Percentiles rank a stretch among this genome's conserved stretches.
Evolutionary conservation across 495 filamentous ascomycete species (phyloP).

Genomic region (Xylaria palmicola): DNA sequence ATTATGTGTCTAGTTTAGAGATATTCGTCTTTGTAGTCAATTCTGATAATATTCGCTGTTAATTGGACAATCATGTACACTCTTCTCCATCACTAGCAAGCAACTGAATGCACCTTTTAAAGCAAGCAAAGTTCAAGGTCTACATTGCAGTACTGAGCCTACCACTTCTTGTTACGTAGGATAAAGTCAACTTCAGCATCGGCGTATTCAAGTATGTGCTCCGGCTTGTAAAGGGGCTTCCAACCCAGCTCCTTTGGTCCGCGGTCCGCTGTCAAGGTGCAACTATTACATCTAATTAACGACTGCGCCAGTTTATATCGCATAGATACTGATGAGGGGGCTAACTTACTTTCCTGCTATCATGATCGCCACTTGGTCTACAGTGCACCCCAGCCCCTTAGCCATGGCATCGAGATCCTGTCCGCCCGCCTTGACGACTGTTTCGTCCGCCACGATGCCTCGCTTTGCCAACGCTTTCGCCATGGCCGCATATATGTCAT

Average conservation of each 20-base stretch:
- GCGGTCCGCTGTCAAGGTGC: conserved; percentile 38
- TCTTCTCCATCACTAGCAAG: too few relatives aligned
- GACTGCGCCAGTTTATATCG: background rate
- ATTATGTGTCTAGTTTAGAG: too few relatives aligned
- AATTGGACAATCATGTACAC: too few relatives aligned
- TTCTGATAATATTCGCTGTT: too few relatives aligned
- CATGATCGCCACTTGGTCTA: conserved; percentile 34
- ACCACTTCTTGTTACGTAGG: conserved; percentile 20
- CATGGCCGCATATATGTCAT: conserved; percentile 46
- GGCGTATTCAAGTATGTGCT: conserved; percentile 42
- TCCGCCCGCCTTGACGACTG: conserved; percentile 34
- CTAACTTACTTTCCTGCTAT: conserved; percentile 43
- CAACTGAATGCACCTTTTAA: too few relatives aligned
- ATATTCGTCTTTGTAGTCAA: too few relatives aligned
- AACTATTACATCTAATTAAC: conserved; percentile 25
- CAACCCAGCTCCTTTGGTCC: conserved; percentile 41
- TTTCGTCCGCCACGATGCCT: conserved; percentile 33
- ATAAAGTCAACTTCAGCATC: conserved; percentile 44
- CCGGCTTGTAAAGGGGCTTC: conserved; percentile 35
- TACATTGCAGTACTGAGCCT: background rate
- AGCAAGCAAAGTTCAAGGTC: too few relatives aligned
- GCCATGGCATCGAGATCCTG: conserved; percentile 37
- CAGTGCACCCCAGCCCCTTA: conserved; percentile 30
- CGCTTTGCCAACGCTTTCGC: conserved; percentile 40
- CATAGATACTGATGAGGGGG: background rate